These are phyloP conservation scores for Periconia macrospinosa DNA, from an alignment of 2,329 filamentous ascomycete species.

Conservation along the genomic window DNA sequence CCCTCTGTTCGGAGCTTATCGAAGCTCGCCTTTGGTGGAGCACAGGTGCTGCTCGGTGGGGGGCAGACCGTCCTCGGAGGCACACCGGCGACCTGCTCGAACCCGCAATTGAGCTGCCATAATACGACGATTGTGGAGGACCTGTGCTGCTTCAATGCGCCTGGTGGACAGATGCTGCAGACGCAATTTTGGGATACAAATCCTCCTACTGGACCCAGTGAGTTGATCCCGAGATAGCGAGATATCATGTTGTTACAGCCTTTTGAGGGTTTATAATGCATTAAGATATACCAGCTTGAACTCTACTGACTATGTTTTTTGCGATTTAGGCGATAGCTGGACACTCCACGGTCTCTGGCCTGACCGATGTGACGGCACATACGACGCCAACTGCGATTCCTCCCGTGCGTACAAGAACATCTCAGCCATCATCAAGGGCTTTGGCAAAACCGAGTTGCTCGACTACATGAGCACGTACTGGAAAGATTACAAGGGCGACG, in stretches of 20 bases:
- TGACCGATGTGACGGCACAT: slow-evolving; percentile 68
- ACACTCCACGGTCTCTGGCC: slow-evolving; percentile 71
- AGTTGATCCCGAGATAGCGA: too few relatives aligned
- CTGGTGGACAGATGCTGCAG: slow-evolving; percentile 70
- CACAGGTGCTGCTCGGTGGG: slow-evolving; percentile 34
- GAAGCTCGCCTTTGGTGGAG: slow-evolving; percentile 40
- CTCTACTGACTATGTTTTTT: not conserved
- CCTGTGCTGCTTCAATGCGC: slow-evolving; percentile 74
- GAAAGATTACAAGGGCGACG: slow-evolving; percentile 68
- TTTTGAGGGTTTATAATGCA: too few relatives aligned
- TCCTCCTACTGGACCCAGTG: slow-evolving; percentile 64
- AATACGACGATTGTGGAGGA: slow-evolving; percentile 63
- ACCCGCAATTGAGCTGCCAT: slow-evolving; percentile 62
- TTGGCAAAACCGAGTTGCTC: slow-evolving; percentile 60
- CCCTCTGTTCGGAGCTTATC: slow-evolving; percentile 40
- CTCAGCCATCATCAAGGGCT: slow-evolving; percentile 60
- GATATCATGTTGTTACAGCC: too few relatives aligned
- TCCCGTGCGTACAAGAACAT: slow-evolving; percentile 67
- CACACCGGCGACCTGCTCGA: slow-evolving; percentile 32
- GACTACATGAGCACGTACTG: slow-evolving; percentile 71
- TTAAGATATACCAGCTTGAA: not conserved
- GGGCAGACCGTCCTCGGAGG: slow-evolving; percentile 30
- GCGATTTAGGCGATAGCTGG: not conserved
- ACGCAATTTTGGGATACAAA: slow-evolving; percentile 79
- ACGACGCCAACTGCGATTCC: slow-evolving; percentile 66